Percentiles rank a stretch among this genome's conserved stretches.
These are phyloP conservation scores for Mycothermus thermophilus DNA, from an alignment of 495 filamentous ascomycete genomes.

Conservation along the genomic window DNA sequence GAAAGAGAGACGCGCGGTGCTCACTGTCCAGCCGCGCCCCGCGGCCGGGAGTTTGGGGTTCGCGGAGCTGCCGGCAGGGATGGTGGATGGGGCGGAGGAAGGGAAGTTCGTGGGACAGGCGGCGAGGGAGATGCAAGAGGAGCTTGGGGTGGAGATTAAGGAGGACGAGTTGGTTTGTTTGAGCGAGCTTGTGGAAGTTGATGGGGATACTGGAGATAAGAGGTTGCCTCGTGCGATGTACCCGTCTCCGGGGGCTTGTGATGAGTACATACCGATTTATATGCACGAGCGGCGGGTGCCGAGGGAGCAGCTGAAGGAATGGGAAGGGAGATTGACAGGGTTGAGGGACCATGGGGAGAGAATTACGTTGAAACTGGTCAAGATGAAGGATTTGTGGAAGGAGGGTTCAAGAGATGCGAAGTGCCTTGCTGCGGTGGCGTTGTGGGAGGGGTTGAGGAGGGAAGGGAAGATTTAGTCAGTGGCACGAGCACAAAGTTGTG, in stretches of 20 bases:
- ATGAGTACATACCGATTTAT: slow-evolving; percentile 74
- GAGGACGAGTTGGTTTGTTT: slow-evolving; percentile 31
- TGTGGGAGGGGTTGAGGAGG: slow-evolving; percentile 58
- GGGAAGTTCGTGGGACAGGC: slow-evolving; percentile 65
- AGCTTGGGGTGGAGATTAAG: slow-evolving; percentile 49
- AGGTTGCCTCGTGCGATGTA: slow-evolving; percentile 50
- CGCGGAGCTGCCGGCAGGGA: slow-evolving; percentile 74
- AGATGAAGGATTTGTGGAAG: slow-evolving; percentile 59
- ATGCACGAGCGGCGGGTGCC: slow-evolving; percentile 56
- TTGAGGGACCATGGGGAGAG: slow-evolving; percentile 67
- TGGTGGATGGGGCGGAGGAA: slow-evolving; percentile 61
- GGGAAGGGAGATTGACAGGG: slow-evolving; percentile 67
- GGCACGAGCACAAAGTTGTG: too few species aligned
- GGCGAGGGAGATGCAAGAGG: slow-evolving; percentile 71
- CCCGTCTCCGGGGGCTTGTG: slow-evolving; percentile 66
- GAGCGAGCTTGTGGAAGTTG: slow-evolving; percentile 41
- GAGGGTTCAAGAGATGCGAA: slow-evolving; percentile 68
- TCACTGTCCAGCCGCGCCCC: slow-evolving; percentile 75
- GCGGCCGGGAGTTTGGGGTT: slow-evolving; percentile 64
- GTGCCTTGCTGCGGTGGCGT: slow-evolving; percentile 57
- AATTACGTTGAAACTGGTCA: slow-evolving; percentile 62
- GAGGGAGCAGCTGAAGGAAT: slow-evolving; percentile 46
- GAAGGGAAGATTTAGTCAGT: slow-evolving; percentile 54
- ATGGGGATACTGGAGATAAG: slow-evolving; percentile 16
- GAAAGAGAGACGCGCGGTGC: slow-evolving; percentile 52